Conservation (phyloP, 23 red algal species). For the Gracilaria gracilis region DNA sequence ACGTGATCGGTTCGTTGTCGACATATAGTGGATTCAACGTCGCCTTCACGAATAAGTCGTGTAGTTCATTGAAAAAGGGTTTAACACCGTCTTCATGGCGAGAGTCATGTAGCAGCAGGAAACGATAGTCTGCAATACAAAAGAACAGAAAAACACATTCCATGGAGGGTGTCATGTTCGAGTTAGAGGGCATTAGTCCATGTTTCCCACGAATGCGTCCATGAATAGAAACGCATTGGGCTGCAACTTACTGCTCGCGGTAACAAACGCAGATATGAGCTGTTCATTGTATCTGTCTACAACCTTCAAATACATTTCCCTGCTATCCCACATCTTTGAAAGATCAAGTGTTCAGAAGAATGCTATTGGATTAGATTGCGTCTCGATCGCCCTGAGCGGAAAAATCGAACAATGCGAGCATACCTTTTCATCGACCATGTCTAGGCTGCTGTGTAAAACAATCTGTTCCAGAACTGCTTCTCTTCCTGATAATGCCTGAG, state of each 20-base stretch:
- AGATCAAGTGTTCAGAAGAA: neutral
- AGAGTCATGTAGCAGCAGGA: conserved; percentile 73
- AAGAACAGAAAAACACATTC: neutral
- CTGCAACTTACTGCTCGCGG: conserved; percentile 66
- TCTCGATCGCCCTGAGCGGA: neutral
- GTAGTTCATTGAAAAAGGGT: conserved; percentile 66
- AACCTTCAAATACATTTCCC: conserved; percentile 72
- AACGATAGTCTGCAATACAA: conserved; percentile 57
- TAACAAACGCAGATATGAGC: conserved; percentile 78
- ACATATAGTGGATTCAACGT: conserved; percentile 79
- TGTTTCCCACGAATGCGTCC: neutral
- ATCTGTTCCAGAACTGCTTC: conserved; percentile 67
- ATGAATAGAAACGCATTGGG: neutral
- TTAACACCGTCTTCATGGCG: conserved; percentile 75
- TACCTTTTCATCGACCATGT: conserved; percentile 88
- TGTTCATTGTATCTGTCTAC: conserved; percentile 81
- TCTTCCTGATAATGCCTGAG: conserved; percentile 61
- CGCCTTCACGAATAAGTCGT: conserved; percentile 82
- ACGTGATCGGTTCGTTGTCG: conserved; percentile 54
- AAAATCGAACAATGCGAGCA: neutral
- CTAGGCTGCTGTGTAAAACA: conserved; percentile 75
- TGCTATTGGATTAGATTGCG: neutral
- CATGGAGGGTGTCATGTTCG: too few relatives aligned
- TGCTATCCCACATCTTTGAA: conserved; percentile 61
- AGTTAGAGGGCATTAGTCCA: neutral